Evolutionary conservation across 371 early-diverging fungal species (phyloP).

Genomic region (Mortierella polycephala): DNA sequence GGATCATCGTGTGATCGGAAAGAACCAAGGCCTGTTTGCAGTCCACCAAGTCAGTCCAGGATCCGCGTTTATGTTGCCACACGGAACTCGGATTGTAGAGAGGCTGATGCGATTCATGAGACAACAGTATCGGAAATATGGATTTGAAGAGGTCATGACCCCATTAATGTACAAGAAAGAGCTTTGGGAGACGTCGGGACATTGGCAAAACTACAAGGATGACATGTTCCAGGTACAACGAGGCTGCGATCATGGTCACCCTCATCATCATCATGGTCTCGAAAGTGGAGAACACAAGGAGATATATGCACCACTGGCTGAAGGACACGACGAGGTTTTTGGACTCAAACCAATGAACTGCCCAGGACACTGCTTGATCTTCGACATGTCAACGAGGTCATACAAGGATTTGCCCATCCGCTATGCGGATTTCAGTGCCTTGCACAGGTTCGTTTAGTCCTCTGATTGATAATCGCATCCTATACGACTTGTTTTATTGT

Average conservation of each 20-base stretch:
- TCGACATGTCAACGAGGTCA: constrained; percentile 82
- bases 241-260: constrained; percentile 53
- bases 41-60: constrained; percentile 91
- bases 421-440: constrained; percentile 94
- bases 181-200: constrained; percentile 96
- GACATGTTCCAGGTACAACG: constrained; percentile 71
- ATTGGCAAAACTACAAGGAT: constrained; percentile 95
- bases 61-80: constrained; percentile 94
- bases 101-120: constrained; percentile 75
- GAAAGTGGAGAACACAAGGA: constrained; percentile 15
- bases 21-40: constrained; percentile 66
- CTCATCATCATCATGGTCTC: constrained; percentile 57
- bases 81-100: constrained; percentile 92
- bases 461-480: background rate
- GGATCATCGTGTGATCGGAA: constrained; percentile 98
- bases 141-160: constrained; percentile 95
- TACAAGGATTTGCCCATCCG: constrained; percentile 95
- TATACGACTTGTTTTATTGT: background rate
- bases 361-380: constrained; percentile 97
- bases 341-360: constrained; percentile 99
- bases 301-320: constrained; percentile 19
- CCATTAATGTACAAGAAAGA: constrained; percentile 95
- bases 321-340: constrained; percentile 69
- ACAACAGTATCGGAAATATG: constrained; percentile 87
- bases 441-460: constrained; percentile 71